Evolutionary conservation across 768 basidiomycete species (phyloP).

Genomic region (Podaxis rugospora): DNA sequence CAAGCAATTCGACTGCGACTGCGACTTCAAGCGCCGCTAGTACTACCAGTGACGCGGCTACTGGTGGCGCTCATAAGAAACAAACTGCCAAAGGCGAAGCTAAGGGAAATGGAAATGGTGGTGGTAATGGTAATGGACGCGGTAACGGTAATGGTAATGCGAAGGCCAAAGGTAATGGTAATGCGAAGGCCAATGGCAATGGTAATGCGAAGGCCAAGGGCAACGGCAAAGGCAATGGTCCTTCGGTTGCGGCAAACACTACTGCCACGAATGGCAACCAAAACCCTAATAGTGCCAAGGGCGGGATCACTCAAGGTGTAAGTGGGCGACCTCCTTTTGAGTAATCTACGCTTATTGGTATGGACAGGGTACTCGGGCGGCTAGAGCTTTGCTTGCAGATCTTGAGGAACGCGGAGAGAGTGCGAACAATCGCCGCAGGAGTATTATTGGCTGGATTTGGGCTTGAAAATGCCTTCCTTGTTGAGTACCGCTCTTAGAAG

Average conservation of each 20-base stretch:
- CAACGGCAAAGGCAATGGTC: neutral
- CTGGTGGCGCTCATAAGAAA: neutral
- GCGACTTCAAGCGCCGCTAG: constrained; percentile 13
- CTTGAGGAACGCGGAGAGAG: constrained; percentile 22
- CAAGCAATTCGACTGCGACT: constrained; percentile 12
- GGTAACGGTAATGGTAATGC: no score
- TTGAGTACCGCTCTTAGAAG: neutral
- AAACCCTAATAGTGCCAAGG: neutral
- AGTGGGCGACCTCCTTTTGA: neutral
- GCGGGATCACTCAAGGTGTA: constrained; percentile 10
- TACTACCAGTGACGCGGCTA: neutral
- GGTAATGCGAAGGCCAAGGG: no score
- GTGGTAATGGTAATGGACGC: neutral
- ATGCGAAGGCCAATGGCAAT: constrained; percentile 11
- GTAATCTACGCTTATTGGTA: neutral
- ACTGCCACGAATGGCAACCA: neutral
- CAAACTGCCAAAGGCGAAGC: neutral
- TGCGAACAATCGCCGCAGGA: constrained; percentile 21
- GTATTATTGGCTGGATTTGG: constrained; percentile 25
- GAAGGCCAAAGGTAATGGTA: constrained; percentile 11
- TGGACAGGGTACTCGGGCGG: constrained; percentile 34
- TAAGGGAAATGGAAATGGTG: constrained; percentile 8
- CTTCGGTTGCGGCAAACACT: neutral
- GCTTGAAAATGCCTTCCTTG: constrained; percentile 15
- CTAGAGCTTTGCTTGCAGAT: constrained; percentile 29